Base-by-base conservation (phyloP, 305 asterid genomes). In the Fraxinus velutina region DNA sequence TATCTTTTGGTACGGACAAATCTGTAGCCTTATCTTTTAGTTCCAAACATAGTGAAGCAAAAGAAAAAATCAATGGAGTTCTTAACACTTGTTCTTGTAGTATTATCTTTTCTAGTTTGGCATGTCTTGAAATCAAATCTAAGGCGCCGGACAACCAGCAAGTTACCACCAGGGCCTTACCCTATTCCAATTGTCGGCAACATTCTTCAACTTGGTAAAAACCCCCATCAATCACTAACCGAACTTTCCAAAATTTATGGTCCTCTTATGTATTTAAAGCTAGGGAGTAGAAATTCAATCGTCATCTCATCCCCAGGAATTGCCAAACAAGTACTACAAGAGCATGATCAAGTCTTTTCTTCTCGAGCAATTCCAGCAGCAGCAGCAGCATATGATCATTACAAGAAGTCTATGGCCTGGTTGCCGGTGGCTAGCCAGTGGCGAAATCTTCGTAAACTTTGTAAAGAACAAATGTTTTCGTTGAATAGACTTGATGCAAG, bases 151-250 rank as follows among this genome's bases (percentile, higher is more conserved):
- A 62, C 17, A 42, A n/a, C 64, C 4, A 0, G 75, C 82, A 80
- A 76, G 0, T 83, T 86, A 44, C 92, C 90, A 0, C 92, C 88
- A 7, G 92, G 92, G 34, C 92, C 89, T 0, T 57, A 21, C 10
- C 87, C 79, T 0, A 2, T 80, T 32, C 91, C 89, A 0, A 42
- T 87, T 29, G 81, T 89, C n/a, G 88, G 89, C 15, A 85, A 82
- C 80, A 79, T 89, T 39, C 87, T 77, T 12, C 78, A 72, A 30
- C 88, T 89, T 19, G 90, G 92, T 19, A 0, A 70, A 2, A 80
- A 84, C 1, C 92, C 92, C 15, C 85, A 87, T 47, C 80, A 24
- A 57, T 84, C 90, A 0, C 79, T 89, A 0, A 75, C 88, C 13
- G 80, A 76, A 42, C 86, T 89, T 9, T 74, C 92, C 75, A 68